Evolutionary conservation across 192 early-diverging fungal species (phyloP).

Genomic region (Entomortierella beljakovae): DNA sequence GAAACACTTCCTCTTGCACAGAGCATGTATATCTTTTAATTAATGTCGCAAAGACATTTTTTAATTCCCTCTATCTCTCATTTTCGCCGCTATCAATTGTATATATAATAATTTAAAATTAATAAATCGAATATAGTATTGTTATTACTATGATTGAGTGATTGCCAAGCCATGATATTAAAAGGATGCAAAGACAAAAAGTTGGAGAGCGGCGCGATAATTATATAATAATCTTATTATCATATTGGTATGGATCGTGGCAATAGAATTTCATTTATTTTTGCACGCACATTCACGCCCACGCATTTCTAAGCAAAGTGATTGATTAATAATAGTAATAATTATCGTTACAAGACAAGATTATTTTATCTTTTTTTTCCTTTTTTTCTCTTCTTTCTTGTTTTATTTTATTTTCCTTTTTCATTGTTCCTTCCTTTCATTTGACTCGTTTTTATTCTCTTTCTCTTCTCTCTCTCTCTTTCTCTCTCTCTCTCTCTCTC

Average conservation of each 20-base stretch:
- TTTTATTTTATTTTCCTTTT: slow-evolving; percentile 6
- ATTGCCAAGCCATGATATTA: no score
- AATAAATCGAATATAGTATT: no score
- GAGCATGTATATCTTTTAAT: slow-evolving; percentile 68
- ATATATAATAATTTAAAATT: no score
- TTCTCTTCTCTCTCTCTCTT: background rate
- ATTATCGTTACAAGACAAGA: background rate
- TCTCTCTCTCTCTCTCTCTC: background rate
- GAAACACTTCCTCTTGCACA: slow-evolving; percentile 79
- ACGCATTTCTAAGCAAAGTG: background rate
- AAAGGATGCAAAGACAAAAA: no score
- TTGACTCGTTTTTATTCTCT: background rate
- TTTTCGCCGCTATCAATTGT: no score
- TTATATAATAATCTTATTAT: no score
- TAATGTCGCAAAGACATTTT: background rate
- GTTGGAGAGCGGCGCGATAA: no score
- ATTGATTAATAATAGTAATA: background rate
- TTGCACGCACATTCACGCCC: no score
- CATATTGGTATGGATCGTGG: no score
- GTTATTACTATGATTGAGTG: no score
- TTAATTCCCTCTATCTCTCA: background rate
- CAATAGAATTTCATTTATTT: no score
- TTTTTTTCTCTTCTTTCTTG: background rate
- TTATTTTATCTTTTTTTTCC: slow-evolving; percentile 1
- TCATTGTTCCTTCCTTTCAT: background rate